phyloP scores from a whole-genome alignment of 2,329 filamentous ascomycete genomes.

The Tolypocladium nubicola region DNA sequence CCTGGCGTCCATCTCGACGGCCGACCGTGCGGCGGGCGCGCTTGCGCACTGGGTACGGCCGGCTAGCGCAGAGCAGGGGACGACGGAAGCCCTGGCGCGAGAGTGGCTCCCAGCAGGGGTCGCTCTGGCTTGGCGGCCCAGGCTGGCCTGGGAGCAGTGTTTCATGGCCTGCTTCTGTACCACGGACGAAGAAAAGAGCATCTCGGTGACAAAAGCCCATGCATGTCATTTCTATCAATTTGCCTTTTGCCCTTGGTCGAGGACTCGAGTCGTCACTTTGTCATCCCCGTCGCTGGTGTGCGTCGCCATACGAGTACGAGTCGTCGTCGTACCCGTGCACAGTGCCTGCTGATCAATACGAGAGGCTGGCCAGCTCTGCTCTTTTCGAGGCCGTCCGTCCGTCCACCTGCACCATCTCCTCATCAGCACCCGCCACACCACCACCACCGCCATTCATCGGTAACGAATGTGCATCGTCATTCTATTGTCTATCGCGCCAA shows the following conservation, averaged over 20 bases:
- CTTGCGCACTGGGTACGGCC: constrained; percentile 5
- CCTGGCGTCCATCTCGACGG: not conserved
- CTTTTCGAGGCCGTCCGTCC: not conserved
- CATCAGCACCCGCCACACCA: not conserved
- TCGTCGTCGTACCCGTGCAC: not conserved
- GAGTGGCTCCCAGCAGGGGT: not conserved
- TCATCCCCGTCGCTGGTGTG: not conserved
- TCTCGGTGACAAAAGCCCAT: too few relatives aligned
- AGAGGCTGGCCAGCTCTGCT: not conserved
- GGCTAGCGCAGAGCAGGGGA: not conserved
- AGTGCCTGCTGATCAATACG: not conserved
- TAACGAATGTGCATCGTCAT: not conserved
- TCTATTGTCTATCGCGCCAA: not conserved
- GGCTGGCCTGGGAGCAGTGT: not conserved
- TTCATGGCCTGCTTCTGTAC: not conserved
- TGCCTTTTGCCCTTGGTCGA: too few relatives aligned
- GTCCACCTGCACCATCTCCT: too few relatives aligned
- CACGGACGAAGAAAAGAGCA: too few relatives aligned
- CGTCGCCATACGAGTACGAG: too few relatives aligned
- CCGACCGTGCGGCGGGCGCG: not conserved
- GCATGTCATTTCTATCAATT: not conserved
- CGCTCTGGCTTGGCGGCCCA: not conserved
- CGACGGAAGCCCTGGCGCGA: not conserved
- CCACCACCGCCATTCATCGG: not conserved
- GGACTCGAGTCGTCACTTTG: not conserved